Conservation (phyloP, 371 early-diverging fungal species). For the Circinella umbellata region DNA sequence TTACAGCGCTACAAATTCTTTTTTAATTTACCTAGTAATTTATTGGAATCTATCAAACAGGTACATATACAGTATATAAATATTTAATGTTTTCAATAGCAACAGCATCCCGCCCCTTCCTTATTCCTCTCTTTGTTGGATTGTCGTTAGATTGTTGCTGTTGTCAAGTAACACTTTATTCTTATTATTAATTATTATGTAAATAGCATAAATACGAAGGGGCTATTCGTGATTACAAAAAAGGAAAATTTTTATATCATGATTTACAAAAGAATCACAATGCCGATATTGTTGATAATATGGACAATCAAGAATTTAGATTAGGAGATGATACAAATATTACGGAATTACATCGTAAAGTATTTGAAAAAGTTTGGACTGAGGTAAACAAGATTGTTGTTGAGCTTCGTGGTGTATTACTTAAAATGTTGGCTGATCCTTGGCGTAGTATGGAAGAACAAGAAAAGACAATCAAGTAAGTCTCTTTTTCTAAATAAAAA, state of each 20-base stretch:
- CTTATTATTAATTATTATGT: too few relatives aligned
- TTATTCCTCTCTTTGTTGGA: too few relatives aligned
- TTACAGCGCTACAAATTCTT: slow-evolving; percentile 94
- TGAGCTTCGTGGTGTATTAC: slow-evolving; percentile 72
- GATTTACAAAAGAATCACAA: slow-evolving; percentile 38
- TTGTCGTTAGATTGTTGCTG: too few relatives aligned
- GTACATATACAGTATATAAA: slow-evolving; percentile 38
- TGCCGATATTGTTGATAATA: slow-evolving; percentile 29
- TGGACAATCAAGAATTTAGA: slow-evolving; percentile 20
- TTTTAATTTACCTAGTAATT: slow-evolving; percentile 89
- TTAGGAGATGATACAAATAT: slow-evolving; percentile 30
- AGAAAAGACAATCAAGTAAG: slow-evolving; percentile 85
- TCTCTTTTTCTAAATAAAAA: slow-evolving; percentile 12
- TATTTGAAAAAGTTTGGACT: slow-evolving; percentile 94
- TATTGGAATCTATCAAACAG: slow-evolving; percentile 82
- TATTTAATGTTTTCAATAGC: too few relatives aligned
- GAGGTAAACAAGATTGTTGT: slow-evolving; percentile 88
- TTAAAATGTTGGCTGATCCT: slow-evolving; percentile 77
- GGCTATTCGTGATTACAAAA: slow-evolving; percentile 95
- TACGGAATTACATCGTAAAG: slow-evolving; percentile 72
- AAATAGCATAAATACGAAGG: slow-evolving; percentile 83
- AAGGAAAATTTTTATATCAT: slow-evolving; percentile 78
- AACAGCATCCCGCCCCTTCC: too few relatives aligned
- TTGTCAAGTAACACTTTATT: background rate
- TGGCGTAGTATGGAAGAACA: slow-evolving; percentile 88